Percentiles rank a stretch among this genome's conserved stretches.
phyloP scores from a whole-genome alignment of 306 rosid genomes.

The Ziziphus jujuba region DNA sequence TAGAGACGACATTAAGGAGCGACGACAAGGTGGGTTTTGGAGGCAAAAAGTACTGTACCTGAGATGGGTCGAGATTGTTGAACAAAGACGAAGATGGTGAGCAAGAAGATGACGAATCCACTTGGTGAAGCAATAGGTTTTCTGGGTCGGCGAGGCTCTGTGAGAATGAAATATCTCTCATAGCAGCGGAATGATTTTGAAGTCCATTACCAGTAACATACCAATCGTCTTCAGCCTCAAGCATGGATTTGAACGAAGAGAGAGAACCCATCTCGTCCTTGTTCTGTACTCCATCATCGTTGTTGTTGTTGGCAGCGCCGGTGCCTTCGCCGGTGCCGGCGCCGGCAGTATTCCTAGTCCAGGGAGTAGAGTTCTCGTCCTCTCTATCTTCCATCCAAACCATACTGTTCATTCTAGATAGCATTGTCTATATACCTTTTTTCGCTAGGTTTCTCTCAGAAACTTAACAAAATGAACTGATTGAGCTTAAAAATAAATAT shows the following conservation, averaged over 20 bases:
- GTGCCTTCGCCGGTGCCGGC: no score
- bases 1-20: conserved; percentile 34
- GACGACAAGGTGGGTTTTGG: conserved; percentile 54
- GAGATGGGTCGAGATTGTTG: conserved; percentile 55
- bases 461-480: no score
- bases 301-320: conserved; percentile 20
- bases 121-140: conserved; percentile 42
- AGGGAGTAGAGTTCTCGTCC: conserved; percentile 47
- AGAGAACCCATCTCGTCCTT: conserved; percentile 47
- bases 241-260: conserved; percentile 73
- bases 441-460: no score
- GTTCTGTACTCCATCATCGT: conserved; percentile 29
- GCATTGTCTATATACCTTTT: conserved; percentile 15
- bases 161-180: conserved; percentile 36
- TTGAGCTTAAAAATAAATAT: no score
- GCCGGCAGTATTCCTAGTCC: conserved; percentile 43
- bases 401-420: conserved; percentile 42
- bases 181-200: conserved; percentile 35
- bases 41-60: conserved; percentile 57
- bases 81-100: conserved; percentile 54
- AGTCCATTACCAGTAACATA: conserved; percentile 36
- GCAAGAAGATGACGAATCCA: conserved; percentile 63
- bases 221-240: conserved; percentile 58
- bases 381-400: conserved; percentile 51
- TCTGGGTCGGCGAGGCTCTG: conserved; percentile 38